Conservation (phyloP, 2,329 filamentous ascomycete genomes). For the Verticillium tricorpus region DNA sequence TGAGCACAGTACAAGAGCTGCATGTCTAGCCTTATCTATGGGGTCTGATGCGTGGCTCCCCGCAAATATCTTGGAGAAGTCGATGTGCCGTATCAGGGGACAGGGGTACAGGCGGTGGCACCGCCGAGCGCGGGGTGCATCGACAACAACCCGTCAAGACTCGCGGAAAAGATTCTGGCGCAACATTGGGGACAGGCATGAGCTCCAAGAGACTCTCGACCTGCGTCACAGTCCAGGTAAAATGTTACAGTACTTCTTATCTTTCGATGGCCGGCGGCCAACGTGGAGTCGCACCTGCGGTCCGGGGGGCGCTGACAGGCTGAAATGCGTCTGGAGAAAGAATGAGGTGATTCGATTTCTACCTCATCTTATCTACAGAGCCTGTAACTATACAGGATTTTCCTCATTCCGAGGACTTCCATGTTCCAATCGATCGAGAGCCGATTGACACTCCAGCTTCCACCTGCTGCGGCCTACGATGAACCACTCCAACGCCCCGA, state of each 20-base stretch:
- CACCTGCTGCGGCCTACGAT: constrained; percentile 76
- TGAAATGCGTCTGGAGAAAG: neutral
- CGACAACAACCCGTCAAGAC: neutral
- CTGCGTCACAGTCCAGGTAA: neutral
- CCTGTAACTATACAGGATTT: neutral
- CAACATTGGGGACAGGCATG: too few relatives aligned
- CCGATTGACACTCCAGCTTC: constrained; percentile 67
- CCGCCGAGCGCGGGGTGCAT: neutral
- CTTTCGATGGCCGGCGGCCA: neutral
- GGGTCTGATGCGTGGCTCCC: neutral
- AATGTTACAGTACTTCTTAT: neutral
- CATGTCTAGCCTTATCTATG: constrained; percentile 1
- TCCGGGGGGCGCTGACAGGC: neutral
- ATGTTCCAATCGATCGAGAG: constrained; percentile 65
- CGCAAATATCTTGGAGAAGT: neutral
- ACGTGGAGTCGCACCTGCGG: too few relatives aligned
- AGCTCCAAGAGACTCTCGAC: neutral
- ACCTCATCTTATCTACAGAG: neutral
- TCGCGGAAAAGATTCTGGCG: neutral
- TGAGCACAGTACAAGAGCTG: neutral
- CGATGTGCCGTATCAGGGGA: neutral
- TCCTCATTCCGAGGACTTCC: constrained; percentile 8
- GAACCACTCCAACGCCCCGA: constrained; percentile 72
- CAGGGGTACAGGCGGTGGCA: neutral
- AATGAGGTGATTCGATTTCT: neutral